Conservation (phyloP, 2,329 filamentous ascomycete species). For the Cercospora zeae-maydis region DNA sequence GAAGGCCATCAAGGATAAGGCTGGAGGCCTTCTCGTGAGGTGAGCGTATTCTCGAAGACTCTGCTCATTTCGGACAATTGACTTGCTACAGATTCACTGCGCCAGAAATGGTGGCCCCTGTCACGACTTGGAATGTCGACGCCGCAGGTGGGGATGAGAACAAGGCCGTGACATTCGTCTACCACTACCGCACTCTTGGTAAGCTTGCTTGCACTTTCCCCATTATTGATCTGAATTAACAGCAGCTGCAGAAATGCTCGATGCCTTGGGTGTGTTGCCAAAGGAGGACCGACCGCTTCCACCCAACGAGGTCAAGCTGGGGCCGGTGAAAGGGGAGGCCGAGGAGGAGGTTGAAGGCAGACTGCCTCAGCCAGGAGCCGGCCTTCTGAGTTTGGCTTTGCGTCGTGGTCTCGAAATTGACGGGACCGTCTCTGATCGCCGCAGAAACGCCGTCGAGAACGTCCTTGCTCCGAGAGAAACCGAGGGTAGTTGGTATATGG, state of each 20-base stretch:
- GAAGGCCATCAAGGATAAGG: conserved; percentile 9
- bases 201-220: not conserved
- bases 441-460: not conserved
- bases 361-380: not conserved
- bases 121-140: conserved; percentile 8
- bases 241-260: conserved; percentile 2
- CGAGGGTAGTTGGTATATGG: not conserved
- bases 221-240: not conserved
- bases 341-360: not conserved
- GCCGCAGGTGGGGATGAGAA: not conserved
- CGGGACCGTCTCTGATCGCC: not conserved
- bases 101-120: not conserved
- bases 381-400: not conserved
- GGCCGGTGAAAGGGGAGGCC: not conserved
- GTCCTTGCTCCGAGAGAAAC: not conserved
- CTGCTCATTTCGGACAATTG: not conserved
- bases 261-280: conserved; percentile 8
- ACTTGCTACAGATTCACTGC: conserved; percentile 1
- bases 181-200: conserved; percentile 10
- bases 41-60: not conserved
- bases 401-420: not conserved
- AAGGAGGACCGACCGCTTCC: conserved; percentile 6
- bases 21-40: conserved; percentile 5
- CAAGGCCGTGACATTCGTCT: conserved; percentile 6
- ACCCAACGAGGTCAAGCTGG: not conserved